A percentile compares a stretch with the other conserved stretches of the same genome.
Evolutionary conservation across 306 rosid genomes (phyloP).

Genomic region (Begonia fuchsioides): DNA sequence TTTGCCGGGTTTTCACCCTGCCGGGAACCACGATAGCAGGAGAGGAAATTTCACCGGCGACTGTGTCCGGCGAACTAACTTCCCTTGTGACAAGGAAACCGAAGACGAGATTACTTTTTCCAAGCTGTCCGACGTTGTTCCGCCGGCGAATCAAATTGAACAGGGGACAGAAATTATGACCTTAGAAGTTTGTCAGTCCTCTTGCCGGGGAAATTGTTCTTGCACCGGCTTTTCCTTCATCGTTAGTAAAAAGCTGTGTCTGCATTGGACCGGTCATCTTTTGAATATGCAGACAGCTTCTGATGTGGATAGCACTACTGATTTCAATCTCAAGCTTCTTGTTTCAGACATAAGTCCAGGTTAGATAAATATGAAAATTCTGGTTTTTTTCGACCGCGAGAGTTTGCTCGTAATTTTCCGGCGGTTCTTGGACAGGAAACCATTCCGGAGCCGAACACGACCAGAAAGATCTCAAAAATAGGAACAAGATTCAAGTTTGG

Average conservation of each 20-base stretch:
- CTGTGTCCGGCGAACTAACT: background rate
- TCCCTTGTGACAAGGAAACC: background rate
- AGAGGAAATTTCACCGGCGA: no score
- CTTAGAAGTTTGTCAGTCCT: background rate
- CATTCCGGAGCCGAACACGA: background rate
- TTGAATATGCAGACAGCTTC: background rate
- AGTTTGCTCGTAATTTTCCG: background rate
- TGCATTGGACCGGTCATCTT: background rate
- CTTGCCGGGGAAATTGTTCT: background rate
- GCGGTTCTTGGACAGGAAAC: background rate
- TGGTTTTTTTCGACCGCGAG: no score
- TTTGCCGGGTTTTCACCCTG: background rate
- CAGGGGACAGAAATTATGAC: background rate
- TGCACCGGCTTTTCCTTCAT: background rate
- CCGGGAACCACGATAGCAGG: background rate
- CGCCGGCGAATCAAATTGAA: background rate
- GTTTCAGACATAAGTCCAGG: background rate
- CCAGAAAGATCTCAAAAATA: background rate
- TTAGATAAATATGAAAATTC: background rate
- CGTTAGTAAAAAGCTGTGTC: background rate
- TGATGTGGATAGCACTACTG: background rate
- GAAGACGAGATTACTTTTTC: background rate
- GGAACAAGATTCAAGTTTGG: background rate
- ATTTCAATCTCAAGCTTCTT: background rate
- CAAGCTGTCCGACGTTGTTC: background rate